Evolutionary conservation across 1,139 yeast species (phyloP), one percentile per base, ranked within the genome.

Genomic region (Yamadazyma taylorii): DNA sequence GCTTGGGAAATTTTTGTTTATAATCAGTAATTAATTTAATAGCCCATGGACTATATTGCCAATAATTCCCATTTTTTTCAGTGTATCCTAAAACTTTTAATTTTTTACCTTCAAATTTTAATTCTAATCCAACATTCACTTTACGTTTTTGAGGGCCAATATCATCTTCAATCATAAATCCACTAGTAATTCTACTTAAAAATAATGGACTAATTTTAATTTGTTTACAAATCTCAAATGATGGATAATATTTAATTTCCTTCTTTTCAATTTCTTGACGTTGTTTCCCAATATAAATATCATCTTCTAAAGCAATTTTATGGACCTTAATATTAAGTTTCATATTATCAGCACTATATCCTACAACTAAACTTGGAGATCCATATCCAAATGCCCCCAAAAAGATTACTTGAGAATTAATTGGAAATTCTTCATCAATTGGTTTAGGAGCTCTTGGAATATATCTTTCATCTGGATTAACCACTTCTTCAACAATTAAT

Each of bases 361-460:
- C 95, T 36, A 73, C 79, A 34, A 92, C 77, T 17, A 73, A 72
- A 11, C 94, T 90, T 35, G 95, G 85, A 19, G 88, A 76, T 34
- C 98, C 98, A 56, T 87, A 92, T 3, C 90, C 95, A 62, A 81
- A 80, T 27, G 85, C 89, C 28, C 97, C 96, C 44, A 92, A 69
- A 56, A 87, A 87, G n/a, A 90, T 77, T 27, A 82, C 92, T 39
- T 79, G 78, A 0, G 86, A 74, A 14, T 76, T 81, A 5, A 75
- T 41, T 17, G 97, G 97, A 61, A 76, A 92, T 57, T 92, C 97
- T 47, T 85, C 79, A 12, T 79, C 81, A 41, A 92, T 70, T 9
- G 97, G 89, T 35, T 79, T 56, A 3, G 97, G 89, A 2, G 83
- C 79, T 47, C 81, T 79, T 50, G 88, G 88, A 25, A 67, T 63